Evolutionary conservation across 495 filamentous ascomycete species (phyloP).

Genomic region (Podospora australis): DNA sequence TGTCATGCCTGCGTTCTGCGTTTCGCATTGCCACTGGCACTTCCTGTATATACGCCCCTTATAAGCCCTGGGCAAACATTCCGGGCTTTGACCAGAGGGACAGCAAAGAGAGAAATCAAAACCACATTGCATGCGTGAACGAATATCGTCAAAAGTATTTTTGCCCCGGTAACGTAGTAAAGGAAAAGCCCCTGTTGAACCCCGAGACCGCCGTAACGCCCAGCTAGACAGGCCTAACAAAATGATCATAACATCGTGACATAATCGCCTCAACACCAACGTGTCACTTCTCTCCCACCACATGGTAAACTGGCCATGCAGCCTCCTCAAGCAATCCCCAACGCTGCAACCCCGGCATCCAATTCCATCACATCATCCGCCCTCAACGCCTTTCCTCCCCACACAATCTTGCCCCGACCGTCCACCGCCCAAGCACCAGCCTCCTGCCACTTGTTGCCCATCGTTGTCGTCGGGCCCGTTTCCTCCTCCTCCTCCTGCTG

Average conservation of each 20-base stretch:
- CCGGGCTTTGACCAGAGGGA: too few species aligned
- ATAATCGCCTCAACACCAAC: background rate
- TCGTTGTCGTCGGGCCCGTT: slow-evolving; percentile 42
- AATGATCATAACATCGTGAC: background rate
- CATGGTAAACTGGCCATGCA: background rate
- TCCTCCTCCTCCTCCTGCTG: slow-evolving; percentile 4
- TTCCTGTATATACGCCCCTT: too few species aligned
- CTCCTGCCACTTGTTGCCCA: slow-evolving; percentile 58
- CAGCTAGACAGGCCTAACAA: background rate
- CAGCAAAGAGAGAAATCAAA: too few species aligned
- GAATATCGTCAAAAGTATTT: too few species aligned
- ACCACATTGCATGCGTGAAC: too few species aligned
- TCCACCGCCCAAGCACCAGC: slow-evolving; percentile 51
- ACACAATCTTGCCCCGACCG: slow-evolving; percentile 44
- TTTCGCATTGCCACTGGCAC: too few species aligned
- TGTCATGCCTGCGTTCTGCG: too few species aligned
- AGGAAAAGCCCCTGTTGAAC: too few species aligned
- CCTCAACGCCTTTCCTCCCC: slow-evolving; percentile 39
- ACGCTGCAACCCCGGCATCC: slow-evolving; percentile 35
- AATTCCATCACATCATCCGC: slow-evolving; percentile 51
- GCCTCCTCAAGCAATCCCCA: slow-evolving; percentile 18
- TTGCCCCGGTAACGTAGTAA: too few species aligned
- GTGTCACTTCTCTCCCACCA: background rate
- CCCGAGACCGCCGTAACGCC: too few species aligned
- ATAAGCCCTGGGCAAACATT: too few species aligned